Percentiles rank a stretch among this genome's conserved stretches.
phyloP scores from a whole-genome alignment of 1,284 basidiomycete genomes.

The Tylopilus orsonianus region DNA sequence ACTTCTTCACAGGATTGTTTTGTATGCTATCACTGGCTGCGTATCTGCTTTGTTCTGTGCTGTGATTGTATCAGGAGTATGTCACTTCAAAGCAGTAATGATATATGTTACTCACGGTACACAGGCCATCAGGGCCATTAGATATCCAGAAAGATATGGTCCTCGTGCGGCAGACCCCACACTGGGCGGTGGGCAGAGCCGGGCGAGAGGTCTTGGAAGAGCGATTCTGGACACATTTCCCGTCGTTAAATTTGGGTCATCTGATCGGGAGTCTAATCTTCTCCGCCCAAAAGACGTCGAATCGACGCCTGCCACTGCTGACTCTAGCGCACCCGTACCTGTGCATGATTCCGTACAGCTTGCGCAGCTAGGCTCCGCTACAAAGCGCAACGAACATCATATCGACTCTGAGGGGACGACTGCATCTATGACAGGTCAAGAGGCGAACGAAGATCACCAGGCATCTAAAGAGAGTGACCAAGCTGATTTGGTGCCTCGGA shows the following conservation, averaged over 20 bases:
- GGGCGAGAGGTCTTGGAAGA: conserved; percentile 78
- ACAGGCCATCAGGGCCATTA: conserved; percentile 77
- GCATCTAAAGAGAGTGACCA: conserved; percentile 9
- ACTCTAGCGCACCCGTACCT: background rate
- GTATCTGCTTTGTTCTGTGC: conserved; percentile 80
- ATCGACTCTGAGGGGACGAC: background rate
- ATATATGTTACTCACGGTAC: conserved; percentile 7
- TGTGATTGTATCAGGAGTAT: conserved; percentile 79
- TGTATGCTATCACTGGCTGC: conserved; percentile 85
- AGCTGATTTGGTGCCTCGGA: conserved; percentile 7
- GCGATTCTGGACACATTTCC: conserved; percentile 95
- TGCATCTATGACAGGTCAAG: background rate
- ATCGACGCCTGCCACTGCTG: conserved; percentile 6
- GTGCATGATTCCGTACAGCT: conserved; percentile 15
- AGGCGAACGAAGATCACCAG: conserved; percentile 1
- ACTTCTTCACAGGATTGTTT: conserved; percentile 62
- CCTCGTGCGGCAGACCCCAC: conserved; percentile 53
- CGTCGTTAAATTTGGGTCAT: conserved; percentile 76
- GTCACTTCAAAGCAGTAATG: conserved; percentile 26
- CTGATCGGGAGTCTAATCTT: conserved; percentile 10
- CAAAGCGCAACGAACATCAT: background rate
- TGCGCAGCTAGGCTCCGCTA: conserved; percentile 1
- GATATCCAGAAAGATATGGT: conserved; percentile 91
- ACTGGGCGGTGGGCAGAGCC: conserved; percentile 58
- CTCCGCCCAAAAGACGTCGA: conserved; percentile 37